Percentiles rank a stretch among this genome's conserved stretches.
These are phyloP conservation scores for Trichoderma breve DNA, from an alignment of 2,329 filamentous ascomycete genomes.

Conservation along the genomic window DNA sequence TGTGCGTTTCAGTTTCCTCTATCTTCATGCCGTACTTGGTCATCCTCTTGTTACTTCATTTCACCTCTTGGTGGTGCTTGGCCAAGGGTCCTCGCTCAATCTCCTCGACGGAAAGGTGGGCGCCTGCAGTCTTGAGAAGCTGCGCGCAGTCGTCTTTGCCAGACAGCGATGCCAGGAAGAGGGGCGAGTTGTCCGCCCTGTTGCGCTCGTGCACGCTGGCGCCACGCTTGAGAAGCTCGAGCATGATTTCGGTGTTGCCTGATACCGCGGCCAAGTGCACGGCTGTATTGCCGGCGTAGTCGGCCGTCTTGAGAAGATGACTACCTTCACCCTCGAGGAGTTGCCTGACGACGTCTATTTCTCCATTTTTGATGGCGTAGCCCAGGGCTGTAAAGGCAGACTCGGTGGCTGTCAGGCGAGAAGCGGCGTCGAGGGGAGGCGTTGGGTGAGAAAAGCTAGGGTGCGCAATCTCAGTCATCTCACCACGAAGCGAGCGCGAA, in stretches of 20 bases:
- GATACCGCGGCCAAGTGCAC: conserved; percentile 58
- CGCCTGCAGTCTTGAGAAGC: conserved; percentile 58
- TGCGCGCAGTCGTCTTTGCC: conserved; percentile 53
- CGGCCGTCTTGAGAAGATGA: conserved; percentile 68
- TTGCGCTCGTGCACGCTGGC: conserved; percentile 68
- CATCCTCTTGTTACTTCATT: neutral
- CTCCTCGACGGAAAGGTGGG: conserved; percentile 50
- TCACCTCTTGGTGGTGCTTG: conserved; percentile 22
- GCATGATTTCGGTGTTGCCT: conserved; percentile 53
- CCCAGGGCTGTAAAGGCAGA: conserved; percentile 75
- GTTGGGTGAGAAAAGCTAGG: conserved; percentile 76
- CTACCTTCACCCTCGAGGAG: conserved; percentile 64
- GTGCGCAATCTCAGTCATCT: conserved; percentile 73
- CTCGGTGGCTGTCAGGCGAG: conserved; percentile 47
- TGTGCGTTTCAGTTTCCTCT: neutral
- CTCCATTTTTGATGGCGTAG: conserved; percentile 73
- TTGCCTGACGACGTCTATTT: conserved; percentile 62
- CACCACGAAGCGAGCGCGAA: conserved; percentile 73
- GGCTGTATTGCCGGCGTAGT: conserved; percentile 79
- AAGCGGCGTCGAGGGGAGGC: conserved; percentile 46
- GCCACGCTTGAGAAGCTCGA: conserved; percentile 57
- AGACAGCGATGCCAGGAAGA: conserved; percentile 61
- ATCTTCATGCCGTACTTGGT: neutral
- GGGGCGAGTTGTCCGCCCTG: conserved; percentile 62
- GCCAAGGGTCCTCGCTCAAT: conserved; percentile 32